Conservation (phyloP, 495 filamentous ascomycete species). For the Penicillium fimorum region DNA sequence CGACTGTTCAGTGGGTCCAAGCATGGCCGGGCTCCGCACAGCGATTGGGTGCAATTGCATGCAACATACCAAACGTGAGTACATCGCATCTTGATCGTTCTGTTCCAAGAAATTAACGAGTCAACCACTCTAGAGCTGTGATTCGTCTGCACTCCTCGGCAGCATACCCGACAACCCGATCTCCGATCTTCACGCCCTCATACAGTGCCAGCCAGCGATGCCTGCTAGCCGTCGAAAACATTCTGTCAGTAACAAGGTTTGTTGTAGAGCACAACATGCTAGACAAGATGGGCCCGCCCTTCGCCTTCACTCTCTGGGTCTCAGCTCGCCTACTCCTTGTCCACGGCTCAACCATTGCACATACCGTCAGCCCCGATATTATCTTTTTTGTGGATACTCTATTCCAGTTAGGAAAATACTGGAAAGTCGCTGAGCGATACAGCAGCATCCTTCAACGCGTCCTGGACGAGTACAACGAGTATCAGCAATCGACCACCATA, state of each 20-base stretch:
- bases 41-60: constrained; percentile 88
- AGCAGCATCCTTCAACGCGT: constrained; percentile 77
- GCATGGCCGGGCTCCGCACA: constrained; percentile 64
- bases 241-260: constrained; percentile 70
- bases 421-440: constrained; percentile 82
- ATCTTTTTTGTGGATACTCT: constrained; percentile 77
- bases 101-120: constrained; percentile 12
- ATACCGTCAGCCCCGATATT: constrained; percentile 74
- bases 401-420: constrained; percentile 73
- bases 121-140: constrained; percentile 58
- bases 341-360: constrained; percentile 82
- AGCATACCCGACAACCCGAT: constrained; percentile 83
- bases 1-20: constrained; percentile 64
- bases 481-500: constrained; percentile 56
- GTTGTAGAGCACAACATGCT: constrained; percentile 71
- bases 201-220: constrained; percentile 80
- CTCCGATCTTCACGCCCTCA: constrained; percentile 80
- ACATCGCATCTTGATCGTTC: not conserved
- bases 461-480: constrained; percentile 78
- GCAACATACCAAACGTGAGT: constrained; percentile 69
- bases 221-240: constrained; percentile 78
- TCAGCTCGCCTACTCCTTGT: constrained; percentile 83
- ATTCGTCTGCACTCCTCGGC: constrained; percentile 91
- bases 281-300: constrained; percentile 77
- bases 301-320: constrained; percentile 89